Conservation (phyloP, 2,329 filamentous ascomycete species). For the Epichloe scottii region DNA sequence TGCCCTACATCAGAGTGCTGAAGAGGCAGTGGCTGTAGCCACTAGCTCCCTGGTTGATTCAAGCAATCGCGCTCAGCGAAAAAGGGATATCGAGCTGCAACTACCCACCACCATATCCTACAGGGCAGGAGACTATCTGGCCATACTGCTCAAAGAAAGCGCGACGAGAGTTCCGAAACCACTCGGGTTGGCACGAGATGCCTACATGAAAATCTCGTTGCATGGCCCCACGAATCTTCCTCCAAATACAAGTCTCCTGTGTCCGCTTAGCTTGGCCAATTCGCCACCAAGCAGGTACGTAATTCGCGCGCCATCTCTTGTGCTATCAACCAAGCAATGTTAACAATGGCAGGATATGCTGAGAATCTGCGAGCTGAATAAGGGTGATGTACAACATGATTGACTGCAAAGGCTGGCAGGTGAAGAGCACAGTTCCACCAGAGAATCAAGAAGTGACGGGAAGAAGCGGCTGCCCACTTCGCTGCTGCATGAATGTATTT, state of each 20-base stretch:
- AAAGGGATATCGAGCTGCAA: neutral
- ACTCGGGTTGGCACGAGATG: no score
- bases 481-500: neutral
- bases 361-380: no score
- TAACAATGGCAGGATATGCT: no score
- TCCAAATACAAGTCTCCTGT: neutral
- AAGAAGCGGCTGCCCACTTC: neutral
- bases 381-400: no score
- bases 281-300: neutral
- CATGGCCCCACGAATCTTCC: neutral
- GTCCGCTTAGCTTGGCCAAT: neutral
- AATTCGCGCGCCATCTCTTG: no score
- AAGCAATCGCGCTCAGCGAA: neutral
- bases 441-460: neutral
- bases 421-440: no score
- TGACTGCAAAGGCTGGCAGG: no score
- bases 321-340: no score
- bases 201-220: no score
- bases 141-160: neutral
- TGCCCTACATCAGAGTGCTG: neutral
- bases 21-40: neutral
- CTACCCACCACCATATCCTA: neutral
- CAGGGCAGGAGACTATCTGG: neutral
- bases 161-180: neutral
- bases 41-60: neutral